These are phyloP conservation scores for Trichoderma afroharzianum DNA, from an alignment of 2,329 filamentous ascomycete species.

Conservation along the genomic window DNA sequence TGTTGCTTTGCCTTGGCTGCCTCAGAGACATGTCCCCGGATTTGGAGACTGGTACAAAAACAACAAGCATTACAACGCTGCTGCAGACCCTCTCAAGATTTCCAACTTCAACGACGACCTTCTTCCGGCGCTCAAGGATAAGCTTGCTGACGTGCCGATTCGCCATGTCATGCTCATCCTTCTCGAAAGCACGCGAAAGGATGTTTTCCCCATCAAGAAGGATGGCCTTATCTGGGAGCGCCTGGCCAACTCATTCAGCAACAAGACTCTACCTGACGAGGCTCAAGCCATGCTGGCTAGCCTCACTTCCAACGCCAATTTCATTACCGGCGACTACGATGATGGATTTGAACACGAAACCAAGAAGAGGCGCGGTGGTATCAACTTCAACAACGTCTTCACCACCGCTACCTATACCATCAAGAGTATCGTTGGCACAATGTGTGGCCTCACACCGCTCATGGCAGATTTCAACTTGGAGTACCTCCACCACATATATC, in stretches of 20 bases:
- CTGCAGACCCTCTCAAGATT: slow-evolving; percentile 38
- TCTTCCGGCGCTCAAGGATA: slow-evolving; percentile 25
- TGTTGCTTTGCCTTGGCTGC: slow-evolving; percentile 22
- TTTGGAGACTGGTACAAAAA: slow-evolving; percentile 30
- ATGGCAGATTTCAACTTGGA: slow-evolving; percentile 42
- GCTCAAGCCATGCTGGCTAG: slow-evolving; percentile 28
- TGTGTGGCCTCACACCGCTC: slow-evolving; percentile 42
- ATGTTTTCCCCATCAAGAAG: slow-evolving; percentile 44
- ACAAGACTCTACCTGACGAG: slow-evolving; percentile 32
- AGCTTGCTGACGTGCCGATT: slow-evolving; percentile 33
- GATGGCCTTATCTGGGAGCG: slow-evolving; percentile 37
- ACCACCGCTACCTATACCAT: slow-evolving; percentile 43
- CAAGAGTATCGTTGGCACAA: slow-evolving; percentile 40
- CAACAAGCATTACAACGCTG: slow-evolving; percentile 32
- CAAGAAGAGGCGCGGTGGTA: slow-evolving; percentile 32
- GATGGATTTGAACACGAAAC: slow-evolving; percentile 31
- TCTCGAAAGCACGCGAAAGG: slow-evolving; percentile 44
- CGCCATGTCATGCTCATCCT: slow-evolving; percentile 43
- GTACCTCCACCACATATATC: slow-evolving; percentile 39
- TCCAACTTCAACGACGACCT: slow-evolving; percentile 36
- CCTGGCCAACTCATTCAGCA: slow-evolving; percentile 30
- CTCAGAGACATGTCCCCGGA: slow-evolving; percentile 18
- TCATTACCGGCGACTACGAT: slow-evolving; percentile 35
- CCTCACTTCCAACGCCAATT: slow-evolving; percentile 33
- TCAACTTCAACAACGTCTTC: slow-evolving; percentile 39